Percentiles rank a stretch among this genome's conserved stretches.
phyloP scores from a whole-genome alignment of 2,329 filamentous ascomycete species.

The Aspergillus thermomutatus region DNA sequence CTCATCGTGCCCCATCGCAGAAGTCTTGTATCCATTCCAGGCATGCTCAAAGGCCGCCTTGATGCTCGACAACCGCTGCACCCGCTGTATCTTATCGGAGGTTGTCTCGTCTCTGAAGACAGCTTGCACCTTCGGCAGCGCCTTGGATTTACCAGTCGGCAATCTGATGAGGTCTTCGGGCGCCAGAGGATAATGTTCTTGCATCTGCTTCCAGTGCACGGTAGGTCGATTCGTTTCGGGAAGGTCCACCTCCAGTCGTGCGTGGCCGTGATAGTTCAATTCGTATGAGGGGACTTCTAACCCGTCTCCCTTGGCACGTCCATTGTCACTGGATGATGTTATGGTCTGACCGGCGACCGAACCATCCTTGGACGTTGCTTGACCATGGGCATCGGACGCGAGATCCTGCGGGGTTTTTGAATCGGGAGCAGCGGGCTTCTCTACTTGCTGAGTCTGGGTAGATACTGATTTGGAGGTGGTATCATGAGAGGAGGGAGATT shows the following conservation, averaged over 20 bases:
- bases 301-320: constrained; percentile 4
- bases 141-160: constrained; percentile 66
- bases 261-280: constrained; percentile 28
- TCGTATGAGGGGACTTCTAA: background rate
- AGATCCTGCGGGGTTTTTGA: background rate
- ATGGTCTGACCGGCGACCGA: background rate
- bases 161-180: constrained; percentile 68
- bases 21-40: constrained; percentile 76
- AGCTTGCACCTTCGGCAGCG: constrained; percentile 74
- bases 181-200: constrained; percentile 74
- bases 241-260: constrained; percentile 29
- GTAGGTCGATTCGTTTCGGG: constrained; percentile 24
- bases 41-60: constrained; percentile 71
- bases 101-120: constrained; percentile 64
- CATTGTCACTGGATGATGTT: background rate
- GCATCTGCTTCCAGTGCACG: constrained; percentile 70
- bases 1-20: constrained; percentile 86
- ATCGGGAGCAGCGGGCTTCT: background rate
- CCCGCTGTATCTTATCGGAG: constrained; percentile 58
- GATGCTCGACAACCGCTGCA: constrained; percentile 63
- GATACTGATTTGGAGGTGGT: background rate
- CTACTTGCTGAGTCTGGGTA: constrained; percentile 1
- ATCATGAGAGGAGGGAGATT: background rate
- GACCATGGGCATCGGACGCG: background rate
- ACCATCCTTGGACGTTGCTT: background rate